These are phyloP conservation scores for Mrakia frigida DNA, from an alignment of 768 basidiomycete species.

Conservation along the genomic window DNA sequence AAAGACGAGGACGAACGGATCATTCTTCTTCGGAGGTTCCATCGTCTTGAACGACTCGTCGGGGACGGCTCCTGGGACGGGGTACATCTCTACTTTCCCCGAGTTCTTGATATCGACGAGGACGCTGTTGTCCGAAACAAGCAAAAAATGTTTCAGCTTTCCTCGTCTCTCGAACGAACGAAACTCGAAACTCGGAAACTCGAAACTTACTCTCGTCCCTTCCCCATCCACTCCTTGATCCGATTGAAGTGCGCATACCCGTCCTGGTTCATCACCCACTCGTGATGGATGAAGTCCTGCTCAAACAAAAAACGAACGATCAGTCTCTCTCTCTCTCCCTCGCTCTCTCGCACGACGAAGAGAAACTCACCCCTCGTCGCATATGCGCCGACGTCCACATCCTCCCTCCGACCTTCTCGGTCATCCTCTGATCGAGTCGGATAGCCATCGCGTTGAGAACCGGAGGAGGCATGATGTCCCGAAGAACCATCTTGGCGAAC, in stretches of 20 bases:
- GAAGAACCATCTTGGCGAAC: slow-evolving; percentile 26
- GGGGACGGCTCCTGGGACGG: slow-evolving; percentile 23
- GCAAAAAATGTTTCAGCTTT: background rate
- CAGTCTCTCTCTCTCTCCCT: background rate
- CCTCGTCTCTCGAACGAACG: background rate
- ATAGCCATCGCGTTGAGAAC: slow-evolving; percentile 20
- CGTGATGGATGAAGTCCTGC: slow-evolving; percentile 32
- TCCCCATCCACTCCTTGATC: slow-evolving; percentile 30
- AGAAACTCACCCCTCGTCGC: slow-evolving; percentile 25
- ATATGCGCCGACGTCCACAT: slow-evolving; percentile 32
- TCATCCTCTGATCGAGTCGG: slow-evolving; percentile 27
- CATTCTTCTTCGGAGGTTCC: slow-evolving; percentile 13
- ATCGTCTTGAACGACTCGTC: slow-evolving; percentile 11
- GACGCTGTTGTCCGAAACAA: background rate
- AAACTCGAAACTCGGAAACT: background rate
- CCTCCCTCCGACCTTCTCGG: slow-evolving; percentile 23
- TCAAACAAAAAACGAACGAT: background rate
- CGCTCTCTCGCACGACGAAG: background rate
- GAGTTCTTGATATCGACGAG: slow-evolving; percentile 23
- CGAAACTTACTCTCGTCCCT: slow-evolving; percentile 21
- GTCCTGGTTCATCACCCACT: slow-evolving; percentile 34
- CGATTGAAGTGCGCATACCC: slow-evolving; percentile 31
- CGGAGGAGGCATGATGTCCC: slow-evolving; percentile 30
- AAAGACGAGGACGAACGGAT: slow-evolving; percentile 9
- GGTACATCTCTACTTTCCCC: slow-evolving; percentile 15